Evolutionary conservation across 192 early-diverging fungal genomes (phyloP), one percentile per base, ranked within the genome.

Genomic region (Coemansia sp.): DNA sequence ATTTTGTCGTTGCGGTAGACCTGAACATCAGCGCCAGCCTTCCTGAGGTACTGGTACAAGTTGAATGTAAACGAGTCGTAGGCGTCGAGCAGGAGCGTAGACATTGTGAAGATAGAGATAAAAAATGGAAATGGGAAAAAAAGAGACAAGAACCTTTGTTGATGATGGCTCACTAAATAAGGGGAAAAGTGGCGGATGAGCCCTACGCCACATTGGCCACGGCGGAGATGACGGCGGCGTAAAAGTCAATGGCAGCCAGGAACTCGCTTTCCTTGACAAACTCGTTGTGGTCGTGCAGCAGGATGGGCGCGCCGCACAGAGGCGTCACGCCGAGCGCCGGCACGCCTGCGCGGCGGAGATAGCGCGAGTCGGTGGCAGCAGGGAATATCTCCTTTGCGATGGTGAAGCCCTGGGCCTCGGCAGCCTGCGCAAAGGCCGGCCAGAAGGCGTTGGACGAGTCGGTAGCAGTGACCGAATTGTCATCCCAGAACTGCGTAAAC

Each of bases 61-160:
- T 99, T 99, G 87, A 93, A 99, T 24, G 95, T 97, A 68, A 99
- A 99, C 62, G 88, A 91, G 83, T 99, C 97, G 86, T 96, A 99
- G 67, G 97, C 97, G 83, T 99, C 97, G 53, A 99, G 94, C 64
- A 97, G 84, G 52, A 98, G 58, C 3, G 76, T 80, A 1, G 76
- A 43, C 76, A 80, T 80, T 56, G 17, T 19, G 21, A 9, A 17
- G 17, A 18, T 3, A 50, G n/a, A 50, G 19, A 50, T 44, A 12
- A 55, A 21, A 10, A 65, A 53, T 56, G 32, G 10, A 53, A 36
- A 38, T 41, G 10, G 15, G 40, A 32, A 12, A 42, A 37, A 58
- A 40, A 21, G 48, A 56, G 8, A 17, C 12, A 3, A 53, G 32
- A 26, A 53, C 8, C n/a, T n/a, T n/a, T n/a, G n/a, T n/a, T n/a